These are phyloP conservation scores for Silybum marianum DNA, from an alignment of 129 eudicot genomes.

Conservation along the genomic window DNA sequence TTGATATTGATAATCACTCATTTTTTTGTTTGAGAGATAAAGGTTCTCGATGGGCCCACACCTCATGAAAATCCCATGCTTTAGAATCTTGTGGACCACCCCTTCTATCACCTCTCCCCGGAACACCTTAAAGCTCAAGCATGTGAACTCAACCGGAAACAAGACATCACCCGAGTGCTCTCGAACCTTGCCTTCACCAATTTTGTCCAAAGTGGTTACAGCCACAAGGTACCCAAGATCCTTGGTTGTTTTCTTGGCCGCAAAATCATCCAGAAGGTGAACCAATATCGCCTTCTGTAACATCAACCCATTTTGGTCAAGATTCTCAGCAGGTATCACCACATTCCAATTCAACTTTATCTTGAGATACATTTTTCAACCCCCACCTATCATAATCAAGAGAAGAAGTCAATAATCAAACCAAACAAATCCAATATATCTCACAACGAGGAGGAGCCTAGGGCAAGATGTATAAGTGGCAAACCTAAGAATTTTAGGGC, in stretches of 20 bases:
- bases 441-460: no score
- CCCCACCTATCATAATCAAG: conserved; percentile 20
- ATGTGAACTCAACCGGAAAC: conserved; percentile 62
- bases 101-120: conserved; percentile 65
- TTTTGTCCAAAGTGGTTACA: conserved; percentile 57
- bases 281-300: conserved; percentile 62
- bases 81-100: conserved; percentile 53
- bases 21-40: conserved; percentile 52
- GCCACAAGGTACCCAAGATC: conserved; percentile 65
- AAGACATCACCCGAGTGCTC: conserved; percentile 63
- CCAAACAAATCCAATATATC: background rate
- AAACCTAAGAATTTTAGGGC: background rate
- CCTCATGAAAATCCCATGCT: conserved; percentile 66
- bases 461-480: background rate
- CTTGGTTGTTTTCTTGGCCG: conserved; percentile 64
- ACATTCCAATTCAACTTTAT: conserved; percentile 72
- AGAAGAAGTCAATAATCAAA: background rate
- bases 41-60: conserved; percentile 73
- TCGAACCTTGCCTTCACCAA: conserved; percentile 73
- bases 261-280: conserved; percentile 58
- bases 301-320: conserved; percentile 61
- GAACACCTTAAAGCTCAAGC: conserved; percentile 67
- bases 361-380: conserved; percentile 61
- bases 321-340: conserved; percentile 59
- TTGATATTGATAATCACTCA: conserved; percentile 55